Evolutionary conservation across 495 filamentous ascomycete genomes (phyloP), one percentile per base, ranked within the genome.

Genomic region (Symbiotaphrina buchneri): DNA sequence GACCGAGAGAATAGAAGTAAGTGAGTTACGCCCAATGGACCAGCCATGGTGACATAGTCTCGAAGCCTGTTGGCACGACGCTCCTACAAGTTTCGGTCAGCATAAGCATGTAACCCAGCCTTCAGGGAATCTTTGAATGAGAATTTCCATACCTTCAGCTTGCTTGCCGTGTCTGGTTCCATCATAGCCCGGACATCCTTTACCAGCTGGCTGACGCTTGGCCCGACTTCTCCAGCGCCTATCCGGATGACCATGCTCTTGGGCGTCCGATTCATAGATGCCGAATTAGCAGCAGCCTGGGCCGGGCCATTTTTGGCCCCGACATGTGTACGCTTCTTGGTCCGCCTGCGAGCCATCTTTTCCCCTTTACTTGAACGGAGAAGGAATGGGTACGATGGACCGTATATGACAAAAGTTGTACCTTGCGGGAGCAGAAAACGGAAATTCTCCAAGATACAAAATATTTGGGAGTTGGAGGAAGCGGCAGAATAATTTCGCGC

Each of bases 231-330:
- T 39, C 81, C 74, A 45, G 81, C 87, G 42, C 90, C 87, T 32
- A 93, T 82, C 41, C 87, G 73, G 52, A 99, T 90, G 32, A 99
- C 87, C 90, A 99, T 95, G 43, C 74, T 84, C 60, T 92, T 93
- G 10, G 87, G 87, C 31, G 68, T 63, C 35, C 66, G 66, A 38
- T 50, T 52, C 39, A 50, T 49, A 5, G 58, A 43, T 11, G 61
- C 55, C 26, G 61, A 53, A 28, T 55, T 55, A 38, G 53, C 55
- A 50, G 59, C 62, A 33, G 58, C 47, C 18, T 44, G 36, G 26
- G 45, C 34, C 27, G 61, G 39, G 30, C 65, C 70, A 55, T 76
- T 76, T 38, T 61, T 62, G 15, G 74, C 68, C 24, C 69, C 66
- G 13, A 67, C 51, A 52, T 93, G 83, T 23, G 85, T 91, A 48